Evolutionary conservation across 2,329 filamentous ascomycete species (phyloP), one percentile per base, ranked within the genome.

Genomic region (Aspergillus melleus): DNA sequence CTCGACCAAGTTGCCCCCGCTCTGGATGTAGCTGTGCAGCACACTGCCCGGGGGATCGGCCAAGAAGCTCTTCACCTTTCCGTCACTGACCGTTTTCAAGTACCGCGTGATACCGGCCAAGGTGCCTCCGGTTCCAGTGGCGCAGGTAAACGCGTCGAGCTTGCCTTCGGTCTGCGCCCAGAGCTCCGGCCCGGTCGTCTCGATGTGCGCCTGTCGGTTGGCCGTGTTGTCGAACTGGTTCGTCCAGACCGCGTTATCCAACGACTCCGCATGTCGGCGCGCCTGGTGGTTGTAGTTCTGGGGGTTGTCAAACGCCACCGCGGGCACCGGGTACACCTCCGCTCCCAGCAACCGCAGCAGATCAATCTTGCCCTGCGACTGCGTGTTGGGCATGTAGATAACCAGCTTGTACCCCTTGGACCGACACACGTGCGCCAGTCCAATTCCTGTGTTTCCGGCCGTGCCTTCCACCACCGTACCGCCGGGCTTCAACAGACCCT

Each of bases 341-440:
- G 95, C 95, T 65, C 95, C 95, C 10, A 99, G 85, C 39, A 98
- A 83, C 9, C 94, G 86, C 65, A 99, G 82, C 55, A 99, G 84
- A 76, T 98, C 95, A 74, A 99, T 91, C 83, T 99, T 99, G 75
- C 93, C 95, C 80, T 96, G 94, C 20, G 93, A 96, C 80, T 98
- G 95, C 52, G 94, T 98, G 83, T 99, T 90, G 70, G 95, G 95
- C 95, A 99, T 98, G 86, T 98, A 99, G 75, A 99, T 99, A 73
- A 98, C 93, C 54, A 96, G 88, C 75, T 90, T 90, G 84, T 99
- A 98, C 46, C 94, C 95, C 70, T 89, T 90, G 42, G 89, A 91
- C 61, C 94, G 87, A 80, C 95, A 98, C 58, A 99, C 95, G 79
- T 98, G 95, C 20, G 95, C 95, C 49, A 99, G 89, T 1, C 95